A percentile compares a stretch with the other conserved stretches of the same genome.
These are phyloP conservation scores for Lumnitzera littorea DNA, from an alignment of 345 rosid genomes.

Conservation along the genomic window DNA sequence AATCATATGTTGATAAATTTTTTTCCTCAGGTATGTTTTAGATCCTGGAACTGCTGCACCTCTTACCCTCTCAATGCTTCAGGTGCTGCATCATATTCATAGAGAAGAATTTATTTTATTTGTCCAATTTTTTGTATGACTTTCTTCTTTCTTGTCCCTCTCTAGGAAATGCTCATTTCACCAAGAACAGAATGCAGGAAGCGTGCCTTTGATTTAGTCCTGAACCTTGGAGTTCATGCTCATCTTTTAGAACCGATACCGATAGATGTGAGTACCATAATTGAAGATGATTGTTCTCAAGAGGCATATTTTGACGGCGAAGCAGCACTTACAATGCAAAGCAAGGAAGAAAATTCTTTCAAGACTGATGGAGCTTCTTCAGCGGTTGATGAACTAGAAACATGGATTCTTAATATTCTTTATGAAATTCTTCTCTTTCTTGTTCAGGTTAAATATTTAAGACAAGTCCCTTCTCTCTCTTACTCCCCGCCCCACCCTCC, in stretches of 20 bases:
- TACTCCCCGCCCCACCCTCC: no score
- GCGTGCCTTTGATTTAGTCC: constrained; percentile 91
- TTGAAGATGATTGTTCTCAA: constrained; percentile 74
- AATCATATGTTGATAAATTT: constrained; percentile 9
- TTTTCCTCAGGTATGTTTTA: constrained; percentile 75
- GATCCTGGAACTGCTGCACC: constrained; percentile 98
- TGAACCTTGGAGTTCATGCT: constrained; percentile 98
- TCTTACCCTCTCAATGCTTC: constrained; percentile 88
- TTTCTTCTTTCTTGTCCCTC: constrained; percentile 3
- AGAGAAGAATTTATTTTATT: constrained; percentile 6
- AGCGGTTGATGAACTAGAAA: constrained; percentile 71
- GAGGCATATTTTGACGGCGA: constrained; percentile 58
- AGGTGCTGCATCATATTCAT: constrained; percentile 44
- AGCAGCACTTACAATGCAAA: constrained; percentile 43
- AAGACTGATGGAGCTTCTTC: constrained; percentile 47
- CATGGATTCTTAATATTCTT: constrained; percentile 88
- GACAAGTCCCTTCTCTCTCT: no score
- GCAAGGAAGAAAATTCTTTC: constrained; percentile 36
- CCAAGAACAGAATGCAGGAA: constrained; percentile 64
- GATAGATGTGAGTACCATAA: constrained; percentile 58
- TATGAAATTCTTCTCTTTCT: constrained; percentile 87
- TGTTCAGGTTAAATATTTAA: constrained; percentile 61
- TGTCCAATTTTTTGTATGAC: constrained; percentile 19
- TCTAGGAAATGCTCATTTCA: constrained; percentile 93
- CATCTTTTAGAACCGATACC: constrained; percentile 82